A percentile compares a stretch with the other conserved stretches of the same genome.
phyloP scores from a whole-genome alignment of 129 eudicot species.

The Apium graveolens region DNA sequence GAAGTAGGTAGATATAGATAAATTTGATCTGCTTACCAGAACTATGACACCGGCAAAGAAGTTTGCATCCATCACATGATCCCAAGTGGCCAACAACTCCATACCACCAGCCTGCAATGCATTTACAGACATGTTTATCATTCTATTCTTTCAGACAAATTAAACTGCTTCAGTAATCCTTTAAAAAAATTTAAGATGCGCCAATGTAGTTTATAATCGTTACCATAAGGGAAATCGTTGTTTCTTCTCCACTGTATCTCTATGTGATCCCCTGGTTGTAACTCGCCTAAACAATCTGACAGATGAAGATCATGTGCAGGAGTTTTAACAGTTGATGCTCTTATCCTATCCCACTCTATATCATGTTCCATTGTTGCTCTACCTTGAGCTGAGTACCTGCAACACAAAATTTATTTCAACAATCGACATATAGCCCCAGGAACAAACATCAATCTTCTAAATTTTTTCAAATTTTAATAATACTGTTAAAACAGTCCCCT shows the following conservation, averaged over 20 bases:
- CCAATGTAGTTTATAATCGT: conserved; percentile 6
- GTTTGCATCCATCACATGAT: conserved; percentile 55
- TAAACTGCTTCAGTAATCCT: background rate
- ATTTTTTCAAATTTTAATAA: too few relatives aligned
- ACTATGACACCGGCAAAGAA: conserved; percentile 65
- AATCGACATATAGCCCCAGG: background rate
- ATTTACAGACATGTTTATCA: conserved; percentile 7
- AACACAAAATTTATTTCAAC: conserved; percentile 8
- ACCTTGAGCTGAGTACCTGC: conserved; percentile 55
- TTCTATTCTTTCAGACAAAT: background rate
- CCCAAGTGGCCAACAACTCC: conserved; percentile 92
- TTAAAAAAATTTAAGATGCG: background rate
- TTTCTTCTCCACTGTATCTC: conserved; percentile 91
- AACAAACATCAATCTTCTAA: background rate
- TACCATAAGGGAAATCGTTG: conserved; percentile 72
- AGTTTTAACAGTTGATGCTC: conserved; percentile 63
- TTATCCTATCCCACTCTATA: conserved; percentile 67
- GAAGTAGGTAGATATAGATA: background rate
- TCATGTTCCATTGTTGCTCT: conserved; percentile 65
- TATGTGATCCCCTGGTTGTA: conserved; percentile 72
- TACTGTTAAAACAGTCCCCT: background rate
- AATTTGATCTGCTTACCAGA: conserved; percentile 41
- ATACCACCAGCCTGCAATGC: conserved; percentile 93
- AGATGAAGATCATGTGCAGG: conserved; percentile 51
- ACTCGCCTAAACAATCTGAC: conserved; percentile 55